A percentile compares a stretch with the other conserved stretches of the same genome.
These are phyloP conservation scores for Aphanomyces stellatus DNA, from an alignment of 352 stramenopile species.

Conservation along the genomic window DNA sequence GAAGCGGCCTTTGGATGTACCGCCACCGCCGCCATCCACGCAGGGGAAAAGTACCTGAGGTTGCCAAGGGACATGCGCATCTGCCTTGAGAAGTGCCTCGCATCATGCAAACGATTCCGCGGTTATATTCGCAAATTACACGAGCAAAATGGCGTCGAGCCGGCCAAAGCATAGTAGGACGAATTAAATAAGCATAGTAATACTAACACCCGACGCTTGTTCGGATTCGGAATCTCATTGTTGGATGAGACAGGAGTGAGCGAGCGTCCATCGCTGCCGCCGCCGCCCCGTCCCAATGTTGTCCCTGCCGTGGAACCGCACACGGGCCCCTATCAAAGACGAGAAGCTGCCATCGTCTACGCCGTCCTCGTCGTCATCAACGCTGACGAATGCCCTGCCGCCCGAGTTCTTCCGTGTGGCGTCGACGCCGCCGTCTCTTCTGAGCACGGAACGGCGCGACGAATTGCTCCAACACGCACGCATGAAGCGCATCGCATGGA, in stretches of 20 bases:
- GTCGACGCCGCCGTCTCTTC: slow-evolving; percentile 12
- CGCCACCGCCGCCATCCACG: too few relatives aligned
- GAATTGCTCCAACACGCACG: slow-evolving; percentile 67
- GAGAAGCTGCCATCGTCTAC: neutral
- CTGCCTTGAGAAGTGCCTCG: too few relatives aligned
- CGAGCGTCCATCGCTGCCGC: too few relatives aligned
- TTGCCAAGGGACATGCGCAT: too few relatives aligned
- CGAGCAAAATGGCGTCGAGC: too few relatives aligned
- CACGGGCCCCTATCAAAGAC: neutral
- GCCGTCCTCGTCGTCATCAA: neutral
- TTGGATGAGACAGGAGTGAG: neutral
- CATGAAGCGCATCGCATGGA: slow-evolving; percentile 56
- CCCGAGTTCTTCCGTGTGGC: neutral
- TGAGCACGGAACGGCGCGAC: slow-evolving; percentile 60
- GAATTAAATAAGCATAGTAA: neutral
- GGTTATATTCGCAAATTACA: too few relatives aligned
- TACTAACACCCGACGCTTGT: too few relatives aligned
- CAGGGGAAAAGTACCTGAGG: too few relatives aligned
- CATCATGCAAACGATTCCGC: too few relatives aligned
- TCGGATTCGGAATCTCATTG: too few relatives aligned
- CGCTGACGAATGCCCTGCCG: neutral
- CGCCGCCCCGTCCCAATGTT: neutral
- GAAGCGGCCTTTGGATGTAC: too few relatives aligned
- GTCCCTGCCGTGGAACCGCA: slow-evolving; percentile 14
- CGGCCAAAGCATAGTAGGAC: too few relatives aligned